Percentiles rank a stretch among this genome's conserved stretches.
Conservation (phyloP, 305 asterid genomes). For the Salvia sclarea region DNA sequence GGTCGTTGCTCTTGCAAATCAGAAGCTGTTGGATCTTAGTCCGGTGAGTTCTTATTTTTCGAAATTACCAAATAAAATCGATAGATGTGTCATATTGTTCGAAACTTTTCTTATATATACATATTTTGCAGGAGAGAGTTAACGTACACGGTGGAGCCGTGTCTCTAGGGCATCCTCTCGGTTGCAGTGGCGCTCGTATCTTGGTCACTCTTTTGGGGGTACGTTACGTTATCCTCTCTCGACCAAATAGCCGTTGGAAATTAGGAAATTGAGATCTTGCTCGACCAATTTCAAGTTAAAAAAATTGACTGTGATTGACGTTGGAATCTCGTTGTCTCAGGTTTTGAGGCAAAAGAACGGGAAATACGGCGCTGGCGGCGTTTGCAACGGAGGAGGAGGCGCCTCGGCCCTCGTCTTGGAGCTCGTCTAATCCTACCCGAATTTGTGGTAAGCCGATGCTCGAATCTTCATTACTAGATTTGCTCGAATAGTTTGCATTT, state of each 20-base stretch:
- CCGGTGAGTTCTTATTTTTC: slow-evolving; percentile 52
- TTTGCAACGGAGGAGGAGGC: slow-evolving; percentile 99
- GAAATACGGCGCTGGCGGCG: slow-evolving; percentile 80
- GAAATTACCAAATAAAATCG: not conserved
- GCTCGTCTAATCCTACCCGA: slow-evolving; percentile 51
- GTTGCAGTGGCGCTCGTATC: slow-evolving; percentile 99
- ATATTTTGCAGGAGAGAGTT: slow-evolving; percentile 70
- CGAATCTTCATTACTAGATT: not conserved
- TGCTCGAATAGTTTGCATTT: not conserved
- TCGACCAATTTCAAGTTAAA: not conserved
- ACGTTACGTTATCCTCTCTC: slow-evolving; percentile 42
- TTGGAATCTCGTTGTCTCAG: slow-evolving; percentile 38
- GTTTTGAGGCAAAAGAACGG: slow-evolving; percentile 83
- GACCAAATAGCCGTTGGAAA: not conserved
- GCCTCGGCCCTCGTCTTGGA: slow-evolving; percentile 94
- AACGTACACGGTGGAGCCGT: slow-evolving; percentile 98
- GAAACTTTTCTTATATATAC: not conserved
- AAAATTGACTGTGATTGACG: not conserved
- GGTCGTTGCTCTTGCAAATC: slow-evolving; percentile 98
- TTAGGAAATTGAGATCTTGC: not conserved
- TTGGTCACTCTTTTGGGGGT: slow-evolving; percentile 96
- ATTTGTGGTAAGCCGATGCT: slow-evolving; percentile 30
- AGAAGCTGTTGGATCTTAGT: slow-evolving; percentile 72
- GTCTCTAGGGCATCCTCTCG: slow-evolving; percentile 94
- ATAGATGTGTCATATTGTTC: slow-evolving; percentile 6